Conservation (phyloP, 495 filamentous ascomycete species). For the Penicillium nucicola region DNA sequence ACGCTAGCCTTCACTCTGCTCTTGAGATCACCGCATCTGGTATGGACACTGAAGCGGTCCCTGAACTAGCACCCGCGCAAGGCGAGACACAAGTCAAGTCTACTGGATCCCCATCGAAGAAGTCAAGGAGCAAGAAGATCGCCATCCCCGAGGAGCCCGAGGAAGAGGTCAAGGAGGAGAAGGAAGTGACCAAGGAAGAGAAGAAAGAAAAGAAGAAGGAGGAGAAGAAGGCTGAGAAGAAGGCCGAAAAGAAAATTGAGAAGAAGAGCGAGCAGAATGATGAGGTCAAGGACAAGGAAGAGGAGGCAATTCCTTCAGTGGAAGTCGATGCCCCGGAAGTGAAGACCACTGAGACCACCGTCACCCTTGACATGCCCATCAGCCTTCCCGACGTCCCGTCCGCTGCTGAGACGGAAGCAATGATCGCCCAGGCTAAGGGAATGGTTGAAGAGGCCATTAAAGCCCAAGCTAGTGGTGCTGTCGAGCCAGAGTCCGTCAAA, state of each 20-base stretch:
- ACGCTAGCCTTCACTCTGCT: constrained; percentile 47
- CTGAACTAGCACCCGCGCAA: constrained; percentile 21
- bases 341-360: constrained; percentile 69
- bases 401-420: constrained; percentile 68
- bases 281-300: constrained; percentile 50
- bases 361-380: constrained; percentile 74
- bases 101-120: constrained; percentile 26
- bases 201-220: constrained; percentile 38
- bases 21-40: constrained; percentile 42
- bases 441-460: constrained; percentile 83
- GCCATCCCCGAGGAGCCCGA: constrained; percentile 34
- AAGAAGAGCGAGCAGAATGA: constrained; percentile 25
- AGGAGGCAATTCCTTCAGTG: constrained; percentile 40
- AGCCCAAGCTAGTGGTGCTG: constrained; percentile 39
- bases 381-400: constrained; percentile 64
- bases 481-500: constrained; percentile 43
- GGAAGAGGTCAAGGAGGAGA: constrained; percentile 21
- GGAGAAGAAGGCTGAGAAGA: constrained; percentile 28
- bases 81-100: constrained; percentile 28
- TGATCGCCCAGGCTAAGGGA: constrained; percentile 81
- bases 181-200: constrained; percentile 26
- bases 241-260: constrained; percentile 22
- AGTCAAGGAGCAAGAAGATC: constrained; percentile 26
- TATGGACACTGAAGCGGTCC: constrained; percentile 20
- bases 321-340: constrained; percentile 49